phyloP scores from a whole-genome alignment of 192 early-diverging fungal genomes.

The Coemansia furcata region DNA sequence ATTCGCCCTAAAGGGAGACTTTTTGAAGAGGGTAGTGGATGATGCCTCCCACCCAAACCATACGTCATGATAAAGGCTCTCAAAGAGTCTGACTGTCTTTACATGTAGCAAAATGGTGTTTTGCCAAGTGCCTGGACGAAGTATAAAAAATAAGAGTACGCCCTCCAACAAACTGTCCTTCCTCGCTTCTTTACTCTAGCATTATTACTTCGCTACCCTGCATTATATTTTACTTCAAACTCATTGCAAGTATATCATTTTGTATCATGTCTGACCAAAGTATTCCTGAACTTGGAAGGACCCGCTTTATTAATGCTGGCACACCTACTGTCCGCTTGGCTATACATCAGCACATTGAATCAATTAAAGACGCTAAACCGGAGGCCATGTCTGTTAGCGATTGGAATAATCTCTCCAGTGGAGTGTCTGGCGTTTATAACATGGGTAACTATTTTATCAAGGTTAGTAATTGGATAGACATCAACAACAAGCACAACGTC shows the following conservation, averaged over 20 bases:
- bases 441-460: neutral
- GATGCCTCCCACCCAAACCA: too few relatives aligned
- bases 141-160: too few relatives aligned
- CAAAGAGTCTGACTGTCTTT: neutral
- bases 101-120: neutral
- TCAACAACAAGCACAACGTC: neutral
- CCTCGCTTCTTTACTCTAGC: neutral
- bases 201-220: neutral
- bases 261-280: neutral
- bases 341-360: neutral
- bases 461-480: too few relatives aligned
- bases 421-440: neutral
- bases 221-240: too few relatives aligned
- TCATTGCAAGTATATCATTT: neutral
- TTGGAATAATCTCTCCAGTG: neutral
- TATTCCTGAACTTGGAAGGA: neutral
- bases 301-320: neutral
- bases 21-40: too few relatives aligned
- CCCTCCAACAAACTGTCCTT: neutral
- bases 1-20: too few relatives aligned
- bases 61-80: too few relatives aligned
- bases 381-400: neutral
- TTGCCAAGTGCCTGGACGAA: too few relatives aligned
- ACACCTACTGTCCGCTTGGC: neutral
- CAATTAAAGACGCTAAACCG: neutral